Evolutionary conservation across 2,329 filamentous ascomycete genomes (phyloP), one percentile per base, ranked within the genome.

Genomic region (Colletotrichum musicola): DNA sequence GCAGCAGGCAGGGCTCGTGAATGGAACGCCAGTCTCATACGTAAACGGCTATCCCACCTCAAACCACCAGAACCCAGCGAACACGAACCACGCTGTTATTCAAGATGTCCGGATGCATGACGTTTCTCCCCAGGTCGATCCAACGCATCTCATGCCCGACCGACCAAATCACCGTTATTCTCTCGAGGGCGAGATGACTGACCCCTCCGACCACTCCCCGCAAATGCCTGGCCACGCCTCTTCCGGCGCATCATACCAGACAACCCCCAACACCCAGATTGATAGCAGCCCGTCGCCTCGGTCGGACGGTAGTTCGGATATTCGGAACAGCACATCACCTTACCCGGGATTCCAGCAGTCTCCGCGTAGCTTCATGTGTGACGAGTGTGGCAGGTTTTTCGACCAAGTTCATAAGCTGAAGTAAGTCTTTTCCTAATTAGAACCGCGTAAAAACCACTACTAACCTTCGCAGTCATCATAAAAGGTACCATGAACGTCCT

Each of bases 351-450:
- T 69, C 30, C 40, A 63, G 20, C 58, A 74, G 3, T 77, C 78
- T 1, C 75, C 72, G 6, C 74, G 75, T 14, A 70, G 73, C 0
- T 80, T 78, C 42, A 76, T 75, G 4, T 85, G 83, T 67, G 80
- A 83, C 16, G 77, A 83, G 42, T 85, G 83, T 66, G 76, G 78
- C 18, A 79, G 83, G 38, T 75, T 78, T 1, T 89, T 89, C 72
- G 86, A 89, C 65, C 86, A 89, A 74, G 80, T 86, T 10, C 86
- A 90, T 71, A 89, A 89, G 73, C 80, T 90, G 18, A 89, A 89
- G 85, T 87, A 80, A 71, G 81, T 76, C 6, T 55, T 13, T 13
- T 4, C 3, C 13, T 14, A 10, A n/a, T 4, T 1, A 35, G 30
- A 35, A 35, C 30, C 18, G 49, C 65, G 62, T 44, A 61, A 69